A percentile compares a stretch with the other conserved stretches of the same genome.
These are phyloP conservation scores for Cinnamomum micranthum DNA, from an alignment of 164 flowering plant species.

Conservation along the genomic window DNA sequence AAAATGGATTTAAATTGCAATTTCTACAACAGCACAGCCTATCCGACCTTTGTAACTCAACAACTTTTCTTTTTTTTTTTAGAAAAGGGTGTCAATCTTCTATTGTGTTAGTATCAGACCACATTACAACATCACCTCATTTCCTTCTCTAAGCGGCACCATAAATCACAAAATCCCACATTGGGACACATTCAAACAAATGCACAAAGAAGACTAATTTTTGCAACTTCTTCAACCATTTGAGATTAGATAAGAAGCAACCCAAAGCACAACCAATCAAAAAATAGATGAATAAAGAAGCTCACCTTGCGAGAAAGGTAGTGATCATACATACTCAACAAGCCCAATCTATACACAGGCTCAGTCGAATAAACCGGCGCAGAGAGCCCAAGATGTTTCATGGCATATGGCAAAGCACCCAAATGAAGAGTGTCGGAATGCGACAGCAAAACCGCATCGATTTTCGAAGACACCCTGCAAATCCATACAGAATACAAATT, in stretches of 20 bases:
- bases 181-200: not conserved
- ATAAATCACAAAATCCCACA: not conserved
- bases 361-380: slow-evolving; percentile 90
- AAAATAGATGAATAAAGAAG: not conserved
- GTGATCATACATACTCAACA: slow-evolving; percentile 93
- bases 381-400: slow-evolving; percentile 77
- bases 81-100: not conserved
- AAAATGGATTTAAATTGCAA: too few relatives aligned
- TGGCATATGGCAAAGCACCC: slow-evolving; percentile 92
- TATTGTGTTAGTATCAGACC: not conserved
- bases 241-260: not conserved
- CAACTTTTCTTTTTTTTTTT: too few relatives aligned
- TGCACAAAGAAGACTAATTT: not conserved
- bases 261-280: not conserved
- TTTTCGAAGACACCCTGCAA: slow-evolving; percentile 67
- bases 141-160: not conserved
- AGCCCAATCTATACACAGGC: slow-evolving; percentile 84
- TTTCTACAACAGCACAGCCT: too few relatives aligned
- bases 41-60: too few relatives aligned
- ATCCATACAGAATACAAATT: not conserved
- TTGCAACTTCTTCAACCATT: not conserved
- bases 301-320: slow-evolving; percentile 76
- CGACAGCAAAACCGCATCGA: slow-evolving; percentile 87
- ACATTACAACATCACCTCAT: not conserved
- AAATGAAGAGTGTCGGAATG: slow-evolving; percentile 89